Evolutionary conservation across 768 basidiomycete species (phyloP).

Genomic region (Naematelia aurantialba): DNA sequence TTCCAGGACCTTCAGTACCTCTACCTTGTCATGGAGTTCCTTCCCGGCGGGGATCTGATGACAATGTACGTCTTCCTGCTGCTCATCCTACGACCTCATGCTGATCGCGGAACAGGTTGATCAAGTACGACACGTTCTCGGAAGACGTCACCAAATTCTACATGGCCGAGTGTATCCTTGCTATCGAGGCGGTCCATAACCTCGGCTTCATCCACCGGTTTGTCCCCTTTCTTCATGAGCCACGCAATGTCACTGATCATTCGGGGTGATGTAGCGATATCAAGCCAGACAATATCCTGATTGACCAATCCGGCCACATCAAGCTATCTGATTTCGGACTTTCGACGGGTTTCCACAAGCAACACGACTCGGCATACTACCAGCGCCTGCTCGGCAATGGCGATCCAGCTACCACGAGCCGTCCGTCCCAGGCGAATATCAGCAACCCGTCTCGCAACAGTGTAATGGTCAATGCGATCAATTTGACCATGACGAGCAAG

Average conservation of each 20-base stretch:
- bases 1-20: conserved; percentile 91
- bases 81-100: neutral
- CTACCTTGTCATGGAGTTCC: conserved; percentile 98
- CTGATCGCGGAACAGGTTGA: conserved; percentile 55
- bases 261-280: conserved; percentile 66
- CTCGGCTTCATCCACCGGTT: conserved; percentile 97
- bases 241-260: conserved; percentile 12
- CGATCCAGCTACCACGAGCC: conserved; percentile 32
- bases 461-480: conserved; percentile 95
- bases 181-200: conserved; percentile 95
- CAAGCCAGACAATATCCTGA: conserved; percentile 98
- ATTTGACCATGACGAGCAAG: conserved; percentile 89
- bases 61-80: conserved; percentile 62
- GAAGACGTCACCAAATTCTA: conserved; percentile 98
- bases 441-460: conserved; percentile 65
- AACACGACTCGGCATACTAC: conserved; percentile 94
- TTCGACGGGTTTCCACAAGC: conserved; percentile 98
- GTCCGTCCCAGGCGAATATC: conserved; percentile 53
- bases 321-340: conserved; percentile 98
- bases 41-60: conserved; percentile 98
- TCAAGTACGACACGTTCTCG: conserved; percentile 98
- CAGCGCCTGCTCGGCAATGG: conserved; percentile 74
- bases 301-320: conserved; percentile 94
- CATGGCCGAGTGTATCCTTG: conserved; percentile 96
- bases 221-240: too few species aligned